Evolutionary conservation across 164 flowering plant species (phyloP).

Genomic region (Aristolochia contorta): DNA sequence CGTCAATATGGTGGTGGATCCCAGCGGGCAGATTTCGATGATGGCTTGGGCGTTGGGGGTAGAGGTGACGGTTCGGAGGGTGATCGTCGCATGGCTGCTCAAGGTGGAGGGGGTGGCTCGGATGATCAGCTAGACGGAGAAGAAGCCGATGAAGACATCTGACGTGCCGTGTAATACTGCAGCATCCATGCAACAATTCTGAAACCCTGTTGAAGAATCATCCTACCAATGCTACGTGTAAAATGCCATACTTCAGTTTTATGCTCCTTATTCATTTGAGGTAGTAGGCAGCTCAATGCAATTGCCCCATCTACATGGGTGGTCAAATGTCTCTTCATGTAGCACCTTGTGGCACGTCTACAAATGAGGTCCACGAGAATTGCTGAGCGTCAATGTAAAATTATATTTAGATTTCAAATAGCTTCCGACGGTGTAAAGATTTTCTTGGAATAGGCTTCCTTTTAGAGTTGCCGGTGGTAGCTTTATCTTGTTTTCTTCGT

Average conservation of each 20-base stretch:
- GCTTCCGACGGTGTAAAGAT: conserved; percentile 8
- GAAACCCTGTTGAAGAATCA: no score
- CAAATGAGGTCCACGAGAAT: no score
- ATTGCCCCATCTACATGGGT: no score
- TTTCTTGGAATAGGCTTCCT: conserved; percentile 3
- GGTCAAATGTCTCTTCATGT: no score
- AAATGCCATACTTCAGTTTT: conserved; percentile 6
- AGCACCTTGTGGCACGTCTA: no score
- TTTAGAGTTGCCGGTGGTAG: background rate
- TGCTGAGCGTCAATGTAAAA: conserved; percentile 14
- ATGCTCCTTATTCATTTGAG: background rate
- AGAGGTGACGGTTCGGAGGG: conserved; percentile 15
- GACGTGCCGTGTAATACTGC: no score
- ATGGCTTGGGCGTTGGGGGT: conserved; percentile 9
- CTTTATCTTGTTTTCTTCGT: background rate
- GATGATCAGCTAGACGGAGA: conserved; percentile 18
- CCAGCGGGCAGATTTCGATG: conserved; percentile 5
- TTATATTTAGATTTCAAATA: conserved; percentile 11
- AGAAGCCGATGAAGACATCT: conserved; percentile 6
- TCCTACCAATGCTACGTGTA: conserved; percentile 1
- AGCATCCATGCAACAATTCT: no score
- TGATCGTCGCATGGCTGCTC: conserved; percentile 7
- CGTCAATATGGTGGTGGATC: conserved; percentile 14
- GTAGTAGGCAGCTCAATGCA: background rate
- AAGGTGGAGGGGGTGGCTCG: conserved; percentile 10